Conservation (phyloP, 2,329 filamentous ascomycete genomes). For the Pseudogymnoascus sp. region DNA sequence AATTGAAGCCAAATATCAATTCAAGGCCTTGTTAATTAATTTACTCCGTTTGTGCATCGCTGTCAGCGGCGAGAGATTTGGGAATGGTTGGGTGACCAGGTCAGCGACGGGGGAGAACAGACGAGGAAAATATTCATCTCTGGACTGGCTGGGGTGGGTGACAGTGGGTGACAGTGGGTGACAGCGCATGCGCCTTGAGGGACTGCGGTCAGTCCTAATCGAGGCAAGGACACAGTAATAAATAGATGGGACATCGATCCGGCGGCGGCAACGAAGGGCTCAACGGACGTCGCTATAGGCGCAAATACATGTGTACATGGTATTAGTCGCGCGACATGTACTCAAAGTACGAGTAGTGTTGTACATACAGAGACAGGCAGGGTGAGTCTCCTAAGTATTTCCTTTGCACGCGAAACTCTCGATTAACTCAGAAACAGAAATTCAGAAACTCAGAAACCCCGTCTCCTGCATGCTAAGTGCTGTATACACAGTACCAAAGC, state of each 20-base stretch:
- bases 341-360: neutral
- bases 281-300: neutral
- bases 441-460: neutral
- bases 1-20: neutral
- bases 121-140: neutral
- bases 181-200: neutral
- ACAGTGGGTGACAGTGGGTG: neutral
- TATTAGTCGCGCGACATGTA: neutral
- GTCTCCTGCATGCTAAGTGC: neutral
- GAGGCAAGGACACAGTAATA: slow-evolving; percentile 8
- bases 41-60: neutral
- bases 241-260: slow-evolving; percentile 2
- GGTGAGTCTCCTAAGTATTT: neutral
- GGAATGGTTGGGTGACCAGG: neutral
- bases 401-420: neutral
- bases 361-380: neutral
- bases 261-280: neutral
- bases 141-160: neutral
- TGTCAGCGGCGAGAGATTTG: neutral
- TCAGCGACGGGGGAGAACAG: neutral
- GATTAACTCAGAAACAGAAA: neutral
- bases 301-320: neutral
- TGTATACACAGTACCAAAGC: neutral
- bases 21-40: neutral
- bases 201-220: neutral